phyloP scores from a whole-genome alignment of 768 basidiomycete genomes.

The Podaxis mareebaensis region DNA sequence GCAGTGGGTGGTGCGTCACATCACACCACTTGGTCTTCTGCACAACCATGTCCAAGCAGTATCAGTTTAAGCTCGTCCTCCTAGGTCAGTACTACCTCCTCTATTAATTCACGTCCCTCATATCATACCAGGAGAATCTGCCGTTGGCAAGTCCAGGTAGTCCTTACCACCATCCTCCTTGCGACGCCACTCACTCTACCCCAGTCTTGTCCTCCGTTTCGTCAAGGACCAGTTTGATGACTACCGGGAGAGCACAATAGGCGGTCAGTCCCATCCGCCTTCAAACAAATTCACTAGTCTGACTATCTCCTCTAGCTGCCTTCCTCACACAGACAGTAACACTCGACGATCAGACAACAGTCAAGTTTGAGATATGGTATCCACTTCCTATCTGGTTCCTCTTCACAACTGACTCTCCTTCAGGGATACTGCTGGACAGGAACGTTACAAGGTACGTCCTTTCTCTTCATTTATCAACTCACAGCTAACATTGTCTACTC shows the following conservation, averaged over 20 bases:
- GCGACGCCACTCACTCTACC: constrained; percentile 26
- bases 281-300: constrained; percentile 14
- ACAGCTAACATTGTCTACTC: constrained; percentile 17
- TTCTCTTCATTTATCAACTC: constrained; percentile 16
- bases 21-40: constrained; percentile 28
- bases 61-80: constrained; percentile 94
- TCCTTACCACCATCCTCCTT: constrained; percentile 21
- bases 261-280: constrained; percentile 49
- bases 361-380: constrained; percentile 99
- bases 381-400: constrained; percentile 2
- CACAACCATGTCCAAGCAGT: constrained; percentile 84
- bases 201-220: constrained; percentile 90
- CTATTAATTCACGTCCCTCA: constrained; percentile 8
- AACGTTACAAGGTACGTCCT: constrained; percentile 80
- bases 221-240: constrained; percentile 97
- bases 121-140: constrained; percentile 77
- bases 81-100: constrained; percentile 61
- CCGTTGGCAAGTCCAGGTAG: constrained; percentile 96
- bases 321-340: constrained; percentile 98
- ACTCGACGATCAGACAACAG: constrained; percentile 82
- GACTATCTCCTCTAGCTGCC: constrained; percentile 60
- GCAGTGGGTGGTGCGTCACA: constrained; percentile 16
- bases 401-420: constrained; percentile 10
- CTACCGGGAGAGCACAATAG: constrained; percentile 93
- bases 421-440: constrained; percentile 96